phyloP scores from a whole-genome alignment of 805 yeast species.

The Kurtzmaniella cleridarum region DNA sequence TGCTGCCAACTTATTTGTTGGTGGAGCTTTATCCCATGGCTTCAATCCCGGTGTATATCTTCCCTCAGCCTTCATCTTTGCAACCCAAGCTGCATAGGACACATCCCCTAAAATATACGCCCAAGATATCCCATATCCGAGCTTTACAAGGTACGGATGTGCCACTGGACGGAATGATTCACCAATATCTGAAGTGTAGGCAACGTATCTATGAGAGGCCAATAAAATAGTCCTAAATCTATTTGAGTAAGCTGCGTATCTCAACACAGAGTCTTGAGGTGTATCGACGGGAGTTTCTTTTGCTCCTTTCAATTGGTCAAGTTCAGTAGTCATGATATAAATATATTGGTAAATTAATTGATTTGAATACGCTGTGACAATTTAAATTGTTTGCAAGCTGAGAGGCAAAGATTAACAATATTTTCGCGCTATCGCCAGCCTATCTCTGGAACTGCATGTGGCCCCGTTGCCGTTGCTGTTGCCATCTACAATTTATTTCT shows the following conservation, averaged over 20 bases:
- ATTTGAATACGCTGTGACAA: too few species aligned
- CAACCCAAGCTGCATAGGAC: constrained; percentile 66
- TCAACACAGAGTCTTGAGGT: constrained; percentile 27
- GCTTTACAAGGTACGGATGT: constrained; percentile 56
- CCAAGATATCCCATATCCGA: constrained; percentile 76
- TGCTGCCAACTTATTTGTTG: constrained; percentile 33
- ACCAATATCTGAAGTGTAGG: constrained; percentile 83
- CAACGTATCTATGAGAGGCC: constrained; percentile 78
- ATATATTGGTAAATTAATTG: too few species aligned
- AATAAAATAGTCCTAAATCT: constrained; percentile 62
- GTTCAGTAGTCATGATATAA: neutral
- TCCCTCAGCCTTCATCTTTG: constrained; percentile 61
- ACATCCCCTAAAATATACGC: constrained; percentile 72
- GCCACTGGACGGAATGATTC: constrained; percentile 83
- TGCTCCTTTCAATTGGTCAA: constrained; percentile 1
- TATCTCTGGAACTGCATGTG: too few species aligned
- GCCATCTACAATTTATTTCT: too few species aligned
- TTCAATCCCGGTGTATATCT: constrained; percentile 50
- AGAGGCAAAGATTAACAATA: too few species aligned
- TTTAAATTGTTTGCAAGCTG: too few species aligned
- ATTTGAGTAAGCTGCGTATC: constrained; percentile 83
- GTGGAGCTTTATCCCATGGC: constrained; percentile 58
- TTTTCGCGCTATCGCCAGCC: too few species aligned
- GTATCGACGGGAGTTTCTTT: constrained; percentile 13
- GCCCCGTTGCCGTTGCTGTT: too few species aligned